Base-by-base conservation (phyloP, 495 filamentous ascomycete species). In the Penicillium lividum region DNA sequence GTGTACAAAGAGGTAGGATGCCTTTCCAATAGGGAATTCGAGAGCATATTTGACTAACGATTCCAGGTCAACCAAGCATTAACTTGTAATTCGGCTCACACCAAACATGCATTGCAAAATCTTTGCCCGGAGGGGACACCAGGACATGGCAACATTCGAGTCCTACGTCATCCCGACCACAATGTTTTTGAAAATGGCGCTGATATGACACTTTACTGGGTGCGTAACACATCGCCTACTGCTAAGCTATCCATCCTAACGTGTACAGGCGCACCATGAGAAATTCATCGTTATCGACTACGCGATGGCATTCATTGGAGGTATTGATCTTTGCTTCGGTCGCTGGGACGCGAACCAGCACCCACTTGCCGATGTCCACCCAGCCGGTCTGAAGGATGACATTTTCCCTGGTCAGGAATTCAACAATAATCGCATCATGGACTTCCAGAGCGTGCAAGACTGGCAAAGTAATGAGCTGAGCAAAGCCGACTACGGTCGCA, bases 161-260 rank as follows among this genome's bases (percentile, higher is more conserved):
- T 96, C 34, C 88, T 98, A 86, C 85, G 93, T 27, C 93, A 98
- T 73, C 93, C 93, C 3, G 93, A 98, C 69, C 93, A 98, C 72
- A 96, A 96, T 62, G 82, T 96, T 34, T 84, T 98, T 42, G 92
- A 96, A 64, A 97, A 98, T 68, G 90, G 86, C 1, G 90, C 90
- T 8, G 93, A 98, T 59, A 96, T 96, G 92, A 97, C 92, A 0
- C 90, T 97, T 66, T 97, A 97, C 74, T 98, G 93, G 93, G 80
- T 82, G 65, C 18, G 72, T 45, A 22, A 4, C 7, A 0, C 6
- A 31, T 16, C 30, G 3, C 31, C 16, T 10, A 28, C 16, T 22
- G 22, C 22, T 22, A 22, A 22, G 22, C 22, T 22, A 22, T 22
- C 22, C 31, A 49, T n/a, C 38, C 40, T 47, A 54, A 56, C 25